Evolutionary conservation across 2,329 filamentous ascomycete species (phyloP).

Genomic region (Fusarium continuum): DNA sequence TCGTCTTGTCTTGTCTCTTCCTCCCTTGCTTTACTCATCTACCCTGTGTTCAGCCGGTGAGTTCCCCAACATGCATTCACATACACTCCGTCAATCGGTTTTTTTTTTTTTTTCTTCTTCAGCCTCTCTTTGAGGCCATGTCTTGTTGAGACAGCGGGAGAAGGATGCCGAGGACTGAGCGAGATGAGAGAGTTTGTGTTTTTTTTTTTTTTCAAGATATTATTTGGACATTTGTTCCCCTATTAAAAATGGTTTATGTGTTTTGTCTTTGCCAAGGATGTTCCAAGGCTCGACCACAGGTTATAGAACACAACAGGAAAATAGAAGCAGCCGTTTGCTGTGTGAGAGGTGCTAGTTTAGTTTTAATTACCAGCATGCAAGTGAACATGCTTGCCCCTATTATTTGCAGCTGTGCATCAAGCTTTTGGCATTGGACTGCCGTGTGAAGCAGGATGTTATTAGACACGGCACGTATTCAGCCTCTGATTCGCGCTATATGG

Average conservation of each 20-base stretch:
- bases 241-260: not conserved
- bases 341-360: not conserved
- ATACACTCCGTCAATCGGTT: not conserved
- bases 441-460: not conserved
- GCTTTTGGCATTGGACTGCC: not conserved
- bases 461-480: slow-evolving; percentile 4
- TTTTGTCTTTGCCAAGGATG: not conserved
- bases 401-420: not conserved
- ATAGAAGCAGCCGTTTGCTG: not conserved
- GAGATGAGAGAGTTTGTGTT: not conserved
- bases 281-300: not conserved
- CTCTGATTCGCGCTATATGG: not conserved
- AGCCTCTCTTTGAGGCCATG: slow-evolving; percentile 14
- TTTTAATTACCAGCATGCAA: not conserved
- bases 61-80: too few species aligned
- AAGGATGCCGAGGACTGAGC: not conserved
- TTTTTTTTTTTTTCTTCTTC: too few species aligned
- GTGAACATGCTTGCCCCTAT: not conserved
- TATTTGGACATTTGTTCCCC: not conserved
- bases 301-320: not conserved
- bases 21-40: slow-evolving; percentile 23
- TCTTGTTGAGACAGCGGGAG: slow-evolving; percentile 1
- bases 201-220: not conserved
- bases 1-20: not conserved
- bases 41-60: too few species aligned